Conservation (phyloP, 148 eudicot genomes). For the Simmondsia chinensis region DNA sequence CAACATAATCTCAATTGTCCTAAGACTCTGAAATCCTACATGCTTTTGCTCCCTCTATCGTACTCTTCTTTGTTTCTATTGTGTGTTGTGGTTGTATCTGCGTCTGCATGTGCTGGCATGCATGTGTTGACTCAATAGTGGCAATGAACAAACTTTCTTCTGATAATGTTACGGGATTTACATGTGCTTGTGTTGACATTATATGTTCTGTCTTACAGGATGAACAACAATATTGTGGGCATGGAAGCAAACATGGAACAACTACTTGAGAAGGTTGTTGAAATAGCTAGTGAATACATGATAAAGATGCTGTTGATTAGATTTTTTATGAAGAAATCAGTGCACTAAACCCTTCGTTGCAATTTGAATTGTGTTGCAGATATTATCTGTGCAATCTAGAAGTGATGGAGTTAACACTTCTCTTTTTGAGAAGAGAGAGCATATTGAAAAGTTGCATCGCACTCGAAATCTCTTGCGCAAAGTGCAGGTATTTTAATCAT, state of each 20-base stretch:
- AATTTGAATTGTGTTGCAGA: slow-evolving; percentile 37
- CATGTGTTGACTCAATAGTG: too few species aligned
- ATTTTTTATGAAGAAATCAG: too few species aligned
- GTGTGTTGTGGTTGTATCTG: neutral
- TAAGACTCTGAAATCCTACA: too few species aligned
- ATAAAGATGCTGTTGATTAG: too few species aligned
- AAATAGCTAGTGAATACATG: too few species aligned
- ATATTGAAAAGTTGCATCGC: slow-evolving; percentile 91
- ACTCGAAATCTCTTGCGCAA: slow-evolving; percentile 93
- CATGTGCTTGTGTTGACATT: neutral
- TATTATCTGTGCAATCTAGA: slow-evolving; percentile 88
- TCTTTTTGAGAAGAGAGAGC: slow-evolving; percentile 89
- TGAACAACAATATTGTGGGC: slow-evolving; percentile 89
- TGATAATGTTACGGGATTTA: too few species aligned
- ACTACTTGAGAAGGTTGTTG: slow-evolving; percentile 82
- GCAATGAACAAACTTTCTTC: too few species aligned
- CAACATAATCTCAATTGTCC: too few species aligned
- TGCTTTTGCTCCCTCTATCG: neutral
- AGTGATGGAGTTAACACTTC: slow-evolving; percentile 97
- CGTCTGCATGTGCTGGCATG: neutral
- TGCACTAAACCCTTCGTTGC: too few species aligned
- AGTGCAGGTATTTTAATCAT: slow-evolving; percentile 67
- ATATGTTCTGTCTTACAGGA: slow-evolving; percentile 38
- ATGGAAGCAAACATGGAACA: slow-evolving; percentile 99
- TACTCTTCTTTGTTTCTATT: neutral